Conservation (phyloP, 164 flowering plant species). For the Protea cynaroides region DNA sequence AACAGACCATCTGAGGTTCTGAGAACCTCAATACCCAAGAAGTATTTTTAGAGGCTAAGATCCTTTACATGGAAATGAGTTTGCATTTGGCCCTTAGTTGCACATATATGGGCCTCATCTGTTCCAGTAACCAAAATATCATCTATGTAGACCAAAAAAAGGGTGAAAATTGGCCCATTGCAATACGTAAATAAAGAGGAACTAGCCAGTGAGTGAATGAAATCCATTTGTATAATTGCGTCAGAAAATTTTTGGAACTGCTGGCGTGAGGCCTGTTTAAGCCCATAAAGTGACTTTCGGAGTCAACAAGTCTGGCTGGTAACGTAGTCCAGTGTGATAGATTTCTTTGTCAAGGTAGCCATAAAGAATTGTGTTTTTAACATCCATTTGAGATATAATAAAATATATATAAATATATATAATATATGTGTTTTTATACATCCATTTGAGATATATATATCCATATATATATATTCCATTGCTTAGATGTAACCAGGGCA, state of each 20-base stretch:
- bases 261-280: not conserved
- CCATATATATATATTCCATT: not conserved
- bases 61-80: constrained; percentile 1
- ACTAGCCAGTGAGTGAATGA: not conserved
- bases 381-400: no score
- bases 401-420: no score
- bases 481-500: not conserved
- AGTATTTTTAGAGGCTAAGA: not conserved
- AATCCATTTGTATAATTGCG: not conserved
- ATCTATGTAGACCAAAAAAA: constrained; percentile 4
- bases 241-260: not conserved
- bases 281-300: not conserved
- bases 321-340: no score
- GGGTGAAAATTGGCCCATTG: not conserved
- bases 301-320: not conserved
- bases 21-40: constrained; percentile 7
- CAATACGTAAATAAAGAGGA: not conserved
- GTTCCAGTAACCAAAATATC: constrained; percentile 5
- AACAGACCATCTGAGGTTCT: not conserved
- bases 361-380: not conserved
- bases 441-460: no score
- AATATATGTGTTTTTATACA: no score
- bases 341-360: not conserved
- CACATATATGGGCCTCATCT: not conserved
- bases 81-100: not conserved